Conservation (phyloP, 768 basidiomycete species). For the Daedalea quercina region DNA sequence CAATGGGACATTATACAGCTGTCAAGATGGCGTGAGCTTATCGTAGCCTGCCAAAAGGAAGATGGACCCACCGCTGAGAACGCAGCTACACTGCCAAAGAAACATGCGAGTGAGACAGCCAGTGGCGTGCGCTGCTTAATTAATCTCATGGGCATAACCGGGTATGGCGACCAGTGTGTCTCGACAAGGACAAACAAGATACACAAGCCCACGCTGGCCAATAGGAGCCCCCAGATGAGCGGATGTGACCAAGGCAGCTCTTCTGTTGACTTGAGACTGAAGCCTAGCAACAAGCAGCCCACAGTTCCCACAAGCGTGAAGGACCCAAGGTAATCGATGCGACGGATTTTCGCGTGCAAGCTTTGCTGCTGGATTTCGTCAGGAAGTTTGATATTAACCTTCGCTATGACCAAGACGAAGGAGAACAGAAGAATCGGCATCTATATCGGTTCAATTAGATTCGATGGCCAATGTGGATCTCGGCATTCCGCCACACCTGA, state of each 20-base stretch:
- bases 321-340: slow-evolving; percentile 83
- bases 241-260: slow-evolving; percentile 73
- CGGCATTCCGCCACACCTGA: slow-evolving; percentile 45
- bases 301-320: slow-evolving; percentile 69
- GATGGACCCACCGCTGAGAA: slow-evolving; percentile 62
- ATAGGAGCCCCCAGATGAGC: slow-evolving; percentile 59
- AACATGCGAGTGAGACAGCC: slow-evolving; percentile 73
- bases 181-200: slow-evolving; percentile 73
- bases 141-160: slow-evolving; percentile 84
- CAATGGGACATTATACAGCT: slow-evolving; percentile 85
- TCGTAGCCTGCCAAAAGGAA: slow-evolving; percentile 3
- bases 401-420: slow-evolving; percentile 60
- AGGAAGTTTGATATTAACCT: slow-evolving; percentile 77
- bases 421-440: slow-evolving; percentile 73
- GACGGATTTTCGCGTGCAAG: slow-evolving; percentile 56
- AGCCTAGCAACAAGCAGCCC: slow-evolving; percentile 67
- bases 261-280: slow-evolving; percentile 73
- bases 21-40: slow-evolving; percentile 7
- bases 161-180: slow-evolving; percentile 68
- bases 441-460: slow-evolving; percentile 30
- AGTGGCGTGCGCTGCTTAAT: slow-evolving; percentile 75
- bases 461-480: not conserved
- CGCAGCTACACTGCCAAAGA: slow-evolving; percentile 69
- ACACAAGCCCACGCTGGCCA: slow-evolving; percentile 46
- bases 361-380: slow-evolving; percentile 54